Evolutionary conservation across 306 rosid species (phyloP).

Genomic region (Vigna trinervia): DNA sequence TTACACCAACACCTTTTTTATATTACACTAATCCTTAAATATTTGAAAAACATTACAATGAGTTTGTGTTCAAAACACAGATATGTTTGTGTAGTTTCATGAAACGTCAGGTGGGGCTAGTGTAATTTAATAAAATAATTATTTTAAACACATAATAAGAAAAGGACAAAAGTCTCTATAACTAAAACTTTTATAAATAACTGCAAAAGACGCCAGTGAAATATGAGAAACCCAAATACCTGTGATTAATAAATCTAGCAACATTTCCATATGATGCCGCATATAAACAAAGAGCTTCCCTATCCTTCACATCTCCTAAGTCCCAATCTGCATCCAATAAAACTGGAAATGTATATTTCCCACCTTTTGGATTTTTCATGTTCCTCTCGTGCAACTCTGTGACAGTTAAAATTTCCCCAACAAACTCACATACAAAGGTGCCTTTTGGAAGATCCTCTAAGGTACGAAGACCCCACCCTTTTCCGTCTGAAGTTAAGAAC

Average conservation of each 20-base stretch:
- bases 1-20: too few species aligned
- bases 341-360: constrained; percentile 53
- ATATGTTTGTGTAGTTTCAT: too few species aligned
- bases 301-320: constrained; percentile 56
- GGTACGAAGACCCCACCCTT: constrained; percentile 96
- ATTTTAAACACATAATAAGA: constrained; percentile 6
- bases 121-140: not conserved
- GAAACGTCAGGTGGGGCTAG: too few species aligned
- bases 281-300: constrained; percentile 85
- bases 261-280: constrained; percentile 84
- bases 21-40: too few species aligned
- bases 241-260: constrained; percentile 93
- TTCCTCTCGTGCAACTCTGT: constrained; percentile 70
- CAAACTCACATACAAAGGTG: constrained; percentile 86
- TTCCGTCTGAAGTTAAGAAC: constrained; percentile 78
- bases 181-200: constrained; percentile 7
- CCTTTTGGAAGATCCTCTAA: constrained; percentile 92
- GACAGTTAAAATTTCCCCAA: constrained; percentile 81
- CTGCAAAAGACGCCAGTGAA: constrained; percentile 30
- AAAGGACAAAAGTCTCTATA: not conserved
- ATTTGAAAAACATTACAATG: too few species aligned
- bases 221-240: constrained; percentile 56
- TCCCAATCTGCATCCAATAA: constrained; percentile 86
- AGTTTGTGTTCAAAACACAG: too few species aligned
- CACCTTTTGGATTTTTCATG: constrained; percentile 55